Conservation (phyloP, 805 yeast species). For the Tetrapisispora nanseiensis region DNA sequence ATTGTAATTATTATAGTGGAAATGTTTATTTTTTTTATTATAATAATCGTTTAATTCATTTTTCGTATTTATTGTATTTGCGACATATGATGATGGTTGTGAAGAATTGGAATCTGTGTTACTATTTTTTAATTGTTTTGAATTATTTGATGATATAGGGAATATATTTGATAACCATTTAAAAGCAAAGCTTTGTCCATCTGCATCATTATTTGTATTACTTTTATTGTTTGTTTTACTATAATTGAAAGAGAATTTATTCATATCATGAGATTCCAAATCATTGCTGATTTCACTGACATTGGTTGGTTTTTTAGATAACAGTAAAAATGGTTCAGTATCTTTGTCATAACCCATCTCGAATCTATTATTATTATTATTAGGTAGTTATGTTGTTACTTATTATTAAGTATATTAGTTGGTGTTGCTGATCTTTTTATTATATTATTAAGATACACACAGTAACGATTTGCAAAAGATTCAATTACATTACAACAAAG, state of each 20-base stretch:
- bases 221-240: neutral
- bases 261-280: neutral
- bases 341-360: neutral
- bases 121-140: neutral
- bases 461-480: too few relatives aligned
- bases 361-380: neutral
- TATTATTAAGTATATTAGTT: neutral
- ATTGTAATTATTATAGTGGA: neutral
- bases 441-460: too few relatives aligned
- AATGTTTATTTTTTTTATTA: neutral
- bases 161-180: neutral
- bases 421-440: too few relatives aligned
- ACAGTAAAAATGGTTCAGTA: neutral
- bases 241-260: neutral
- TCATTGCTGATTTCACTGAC: neutral
- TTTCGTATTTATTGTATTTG: constrained; percentile 1
- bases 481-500: too few relatives aligned
- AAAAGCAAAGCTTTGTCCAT: neutral
- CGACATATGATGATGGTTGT: neutral
- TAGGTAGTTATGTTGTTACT: neutral
- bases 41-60: neutral
- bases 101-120: neutral
- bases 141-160: too few relatives aligned
- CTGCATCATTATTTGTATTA: neutral
- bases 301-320: neutral